These are phyloP conservation scores for Craspedostauros australis DNA, from an alignment of 108 stramenopile genomes.

Conservation along the genomic window DNA sequence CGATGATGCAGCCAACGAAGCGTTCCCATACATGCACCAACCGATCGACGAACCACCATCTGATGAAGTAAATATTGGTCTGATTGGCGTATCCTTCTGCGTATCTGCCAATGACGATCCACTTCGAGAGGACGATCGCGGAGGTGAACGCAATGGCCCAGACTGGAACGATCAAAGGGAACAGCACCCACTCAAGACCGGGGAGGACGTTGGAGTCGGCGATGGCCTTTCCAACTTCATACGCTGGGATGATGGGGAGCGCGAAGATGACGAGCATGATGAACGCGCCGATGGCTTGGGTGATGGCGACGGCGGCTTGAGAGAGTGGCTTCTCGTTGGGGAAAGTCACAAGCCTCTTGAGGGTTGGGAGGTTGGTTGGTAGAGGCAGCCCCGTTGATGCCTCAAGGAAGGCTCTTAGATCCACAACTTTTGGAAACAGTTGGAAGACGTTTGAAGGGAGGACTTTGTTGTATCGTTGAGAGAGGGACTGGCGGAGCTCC, in stretches of 20 bases:
- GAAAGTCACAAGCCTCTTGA: not conserved
- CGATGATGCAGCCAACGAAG: not conserved
- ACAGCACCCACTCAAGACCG: not conserved
- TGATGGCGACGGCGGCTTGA: not conserved
- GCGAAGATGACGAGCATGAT: not conserved
- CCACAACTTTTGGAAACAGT: too few species aligned
- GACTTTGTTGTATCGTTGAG: too few species aligned
- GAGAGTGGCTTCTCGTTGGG: not conserved
- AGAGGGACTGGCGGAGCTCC: too few species aligned
- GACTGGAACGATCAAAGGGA: not conserved
- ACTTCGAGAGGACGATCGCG: not conserved
- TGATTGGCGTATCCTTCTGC: not conserved
- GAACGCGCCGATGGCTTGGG: not conserved
- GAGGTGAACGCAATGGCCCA: constrained; percentile 1
- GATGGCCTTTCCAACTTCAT: not conserved
- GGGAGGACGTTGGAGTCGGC: not conserved
- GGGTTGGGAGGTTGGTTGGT: too few species aligned
- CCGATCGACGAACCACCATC: constrained; percentile 8
- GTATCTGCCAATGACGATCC: constrained; percentile 10
- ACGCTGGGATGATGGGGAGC: constrained; percentile 1
- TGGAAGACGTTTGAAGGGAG: too few species aligned
- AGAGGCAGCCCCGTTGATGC: too few species aligned
- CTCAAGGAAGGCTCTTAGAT: too few species aligned
- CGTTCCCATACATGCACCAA: too few species aligned
- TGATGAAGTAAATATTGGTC: not conserved